Percentiles rank a stretch among this genome's conserved stretches.
Evolutionary conservation across 176 grass and related monocot species (phyloP).

Genomic region (Tuctoria greenei): DNA sequence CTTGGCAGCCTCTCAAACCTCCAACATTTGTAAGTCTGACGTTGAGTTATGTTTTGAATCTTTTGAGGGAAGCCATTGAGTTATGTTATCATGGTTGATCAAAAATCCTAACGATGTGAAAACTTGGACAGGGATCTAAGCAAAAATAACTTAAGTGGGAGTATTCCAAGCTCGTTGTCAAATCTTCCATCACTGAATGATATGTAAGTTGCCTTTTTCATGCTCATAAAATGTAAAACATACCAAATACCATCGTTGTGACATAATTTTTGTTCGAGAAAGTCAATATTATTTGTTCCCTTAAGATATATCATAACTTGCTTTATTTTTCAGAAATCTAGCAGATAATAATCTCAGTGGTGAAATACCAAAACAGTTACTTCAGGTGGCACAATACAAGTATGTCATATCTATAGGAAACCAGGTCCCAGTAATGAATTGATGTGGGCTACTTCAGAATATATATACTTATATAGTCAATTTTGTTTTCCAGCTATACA

Average conservation of each 20-base stretch:
- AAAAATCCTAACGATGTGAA: constrained; percentile 25
- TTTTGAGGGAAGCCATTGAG: too few species aligned
- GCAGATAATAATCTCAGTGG: constrained; percentile 60
- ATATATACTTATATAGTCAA: not conserved
- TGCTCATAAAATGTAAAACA: constrained; percentile 21
- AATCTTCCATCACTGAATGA: constrained; percentile 47
- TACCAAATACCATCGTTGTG: not conserved
- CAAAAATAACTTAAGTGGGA: constrained; percentile 61
- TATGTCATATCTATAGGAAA: constrained; percentile 44
- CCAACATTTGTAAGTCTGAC: constrained; percentile 68
- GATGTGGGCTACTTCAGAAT: not conserved
- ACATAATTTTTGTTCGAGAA: constrained; percentile 31
- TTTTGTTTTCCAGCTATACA: constrained; percentile 58
- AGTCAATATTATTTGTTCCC: constrained; percentile 11
- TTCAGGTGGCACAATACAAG: constrained; percentile 63
- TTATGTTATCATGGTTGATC: constrained; percentile 8
- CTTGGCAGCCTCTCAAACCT: constrained; percentile 64
- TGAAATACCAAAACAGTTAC: constrained; percentile 52
- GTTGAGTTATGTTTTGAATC: not conserved
- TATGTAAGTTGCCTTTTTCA: constrained; percentile 66
- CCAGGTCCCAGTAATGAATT: constrained; percentile 2
- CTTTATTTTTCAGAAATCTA: constrained; percentile 64
- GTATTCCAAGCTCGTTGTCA: constrained; percentile 62
- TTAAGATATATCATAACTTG: constrained; percentile 25
- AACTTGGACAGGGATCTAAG: constrained; percentile 69